Base-by-base conservation (phyloP, 805 yeast species). In the Kazachstania viticola region DNA sequence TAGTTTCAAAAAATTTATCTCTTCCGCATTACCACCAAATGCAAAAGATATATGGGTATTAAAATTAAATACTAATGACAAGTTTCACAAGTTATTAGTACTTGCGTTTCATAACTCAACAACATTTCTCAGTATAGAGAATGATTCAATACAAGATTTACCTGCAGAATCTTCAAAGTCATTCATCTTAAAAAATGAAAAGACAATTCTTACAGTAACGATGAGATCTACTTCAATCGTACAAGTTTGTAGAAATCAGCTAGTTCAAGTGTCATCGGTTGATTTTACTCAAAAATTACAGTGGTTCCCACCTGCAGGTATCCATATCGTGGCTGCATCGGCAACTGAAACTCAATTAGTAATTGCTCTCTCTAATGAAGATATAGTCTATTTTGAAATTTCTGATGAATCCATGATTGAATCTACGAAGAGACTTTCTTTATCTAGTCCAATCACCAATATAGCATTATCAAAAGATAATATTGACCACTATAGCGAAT, bases 301-400 rank as follows among this genome's bases (percentile, higher is more conserved):
- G 39, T 91, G 97, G 97, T 61, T 55, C 18, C 83, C 94, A 1
- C 94, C 95, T 0, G 74, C 77, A 0, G 94, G 91, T 3, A 70
- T 75, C 14, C 61, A 67, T 16, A 65, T 91, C 25, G 45, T 69
- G 0, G 57, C 62, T n/a, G 77, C 83, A 1, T 49, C 81, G 1
- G 56, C 78, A 3, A 82, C 84, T 13, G 60, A 65, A 16, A 64
- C 69, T 2, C 97, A 91, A 53, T 60, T 87, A 1, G 73, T 70
- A 0, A 44, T 88, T 4, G 84, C 76, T 0, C 55, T 91, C 4
- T 75, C 91, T 2, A 81, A 77, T 45, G 64, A 74, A 34, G 87
- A 80, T 35, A 44, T 88, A 3, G 76, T 79, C 3, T 88, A 88
- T 54, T 88, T 91, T 53, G 96, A 88, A 53, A 60, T 75, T 40